These are phyloP conservation scores for Gaeumannomyces tritici DNA, from an alignment of 2,329 filamentous ascomycete species.

Conservation along the genomic window DNA sequence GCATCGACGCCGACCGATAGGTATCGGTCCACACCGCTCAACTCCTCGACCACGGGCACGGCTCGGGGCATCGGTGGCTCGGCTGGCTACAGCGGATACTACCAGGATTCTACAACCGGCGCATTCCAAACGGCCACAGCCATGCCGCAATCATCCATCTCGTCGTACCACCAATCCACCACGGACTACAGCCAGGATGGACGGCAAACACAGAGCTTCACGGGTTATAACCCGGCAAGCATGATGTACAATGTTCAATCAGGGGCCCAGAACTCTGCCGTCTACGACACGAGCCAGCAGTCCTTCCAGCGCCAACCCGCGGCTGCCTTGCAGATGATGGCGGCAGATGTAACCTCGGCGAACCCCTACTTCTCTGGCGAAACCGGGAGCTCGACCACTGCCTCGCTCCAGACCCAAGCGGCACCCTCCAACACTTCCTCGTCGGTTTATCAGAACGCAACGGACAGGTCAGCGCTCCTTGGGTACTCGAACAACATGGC, in stretches of 20 bases:
- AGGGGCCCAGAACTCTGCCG: conserved; percentile 43
- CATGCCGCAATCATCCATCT: conserved; percentile 43
- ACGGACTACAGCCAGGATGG: conserved; percentile 54
- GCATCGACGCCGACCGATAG: conserved; percentile 27
- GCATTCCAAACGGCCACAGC: conserved; percentile 42
- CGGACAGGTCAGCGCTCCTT: conserved; percentile 41
- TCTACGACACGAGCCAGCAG: conserved; percentile 69
- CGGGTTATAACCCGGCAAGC: conserved; percentile 54
- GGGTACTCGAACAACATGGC: conserved; percentile 39
- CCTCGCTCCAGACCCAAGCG: conserved; percentile 39
- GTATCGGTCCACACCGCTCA: conserved; percentile 39
- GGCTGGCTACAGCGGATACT: conserved; percentile 49
- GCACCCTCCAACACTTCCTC: conserved; percentile 39
- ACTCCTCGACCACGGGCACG: conserved; percentile 31
- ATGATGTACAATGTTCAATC: conserved; percentile 76
- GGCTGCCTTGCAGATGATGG: conserved; percentile 67
- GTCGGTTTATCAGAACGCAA: conserved; percentile 56
- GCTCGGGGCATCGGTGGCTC: conserved; percentile 42
- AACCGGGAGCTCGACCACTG: conserved; percentile 49
- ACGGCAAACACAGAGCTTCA: conserved; percentile 44
- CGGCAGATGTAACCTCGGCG: conserved; percentile 47
- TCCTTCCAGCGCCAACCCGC: conserved; percentile 64
- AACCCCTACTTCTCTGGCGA: conserved; percentile 69
- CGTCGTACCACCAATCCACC: conserved; percentile 47
- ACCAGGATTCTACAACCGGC: conserved; percentile 39